Base-by-base conservation (phyloP, 129 eudicot genomes). In the Apium graveolens region DNA sequence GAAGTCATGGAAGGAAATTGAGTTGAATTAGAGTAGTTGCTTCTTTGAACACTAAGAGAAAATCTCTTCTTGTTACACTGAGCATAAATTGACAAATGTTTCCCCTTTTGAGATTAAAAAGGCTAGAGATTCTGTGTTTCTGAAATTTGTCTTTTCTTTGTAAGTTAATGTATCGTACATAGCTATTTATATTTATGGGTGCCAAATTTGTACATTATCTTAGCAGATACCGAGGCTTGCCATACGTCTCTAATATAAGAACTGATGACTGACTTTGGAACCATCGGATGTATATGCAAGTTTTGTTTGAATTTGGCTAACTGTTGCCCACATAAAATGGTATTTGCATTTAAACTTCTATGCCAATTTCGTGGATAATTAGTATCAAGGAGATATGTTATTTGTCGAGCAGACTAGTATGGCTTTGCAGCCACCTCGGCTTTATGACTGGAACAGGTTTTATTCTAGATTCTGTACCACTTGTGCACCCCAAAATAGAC, bases 1-100 rank as follows among this genome's bases (percentile, higher is more conserved):
- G 92, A 89, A 46, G 76, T 83, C 38, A 49, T 76, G 18, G 85
- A 89, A 76, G 79, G 85, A 81, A 76, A 78, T 63, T 86, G 77
- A 83, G 4, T 63, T 86, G 80, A 83, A 16, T 75, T 70, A 39
- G 77, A 29, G 66, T 11, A 17, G 31, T 41, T 34, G 14, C 17
- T 66, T 66, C 31, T 81, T 38, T 65, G 43, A 17, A 44, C 72
- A 66, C 21, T 66, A 21, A 75, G 83, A 35, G 51, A 70, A 45
- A 62, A 26, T 65, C 72, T 31, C n/a, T 39, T 31, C n/a, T 39
- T 79, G 42, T 51, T 51, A 48, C 38, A 11, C 48, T 13, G 24
- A 48, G 49, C 34, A 78, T 69, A 31, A 39, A 76, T 4, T 46
- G 53, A 2, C 17, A 45, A 6, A n/a, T 38, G 12, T 51, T 80